Evolutionary conservation across 345 rosid genomes (phyloP).

Genomic region (Eucalyptus dawsonii): DNA sequence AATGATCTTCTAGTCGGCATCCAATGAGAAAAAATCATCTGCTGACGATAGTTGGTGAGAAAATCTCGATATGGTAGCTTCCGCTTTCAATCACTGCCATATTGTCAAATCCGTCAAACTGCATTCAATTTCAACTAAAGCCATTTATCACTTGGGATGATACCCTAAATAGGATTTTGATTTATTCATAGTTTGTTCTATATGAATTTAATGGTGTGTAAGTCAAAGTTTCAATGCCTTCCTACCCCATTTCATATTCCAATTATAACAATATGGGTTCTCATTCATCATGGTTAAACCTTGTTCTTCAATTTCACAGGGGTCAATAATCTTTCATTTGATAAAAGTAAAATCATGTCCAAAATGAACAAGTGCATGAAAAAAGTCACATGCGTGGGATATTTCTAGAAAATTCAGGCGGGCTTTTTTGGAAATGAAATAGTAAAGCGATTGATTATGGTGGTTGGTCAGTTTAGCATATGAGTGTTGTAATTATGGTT

Average conservation of each 20-base stretch:
- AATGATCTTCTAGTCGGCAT: not conserved
- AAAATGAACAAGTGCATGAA: too few species aligned
- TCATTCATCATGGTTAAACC: not conserved
- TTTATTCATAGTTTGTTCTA: not conserved
- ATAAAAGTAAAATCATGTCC: not conserved
- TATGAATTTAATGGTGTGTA: not conserved
- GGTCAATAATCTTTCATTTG: not conserved
- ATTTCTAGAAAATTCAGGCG: too few species aligned
- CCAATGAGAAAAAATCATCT: not conserved
- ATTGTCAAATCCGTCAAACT: not conserved
- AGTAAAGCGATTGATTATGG: too few species aligned
- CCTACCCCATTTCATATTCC: not conserved
- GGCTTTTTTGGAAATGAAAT: too few species aligned
- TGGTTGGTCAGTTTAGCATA: too few species aligned
- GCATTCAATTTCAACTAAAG: not conserved
- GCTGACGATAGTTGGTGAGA: not conserved
- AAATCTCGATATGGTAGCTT: not conserved
- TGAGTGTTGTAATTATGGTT: too few species aligned
- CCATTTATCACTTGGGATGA: too few species aligned
- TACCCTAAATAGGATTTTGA: not conserved
- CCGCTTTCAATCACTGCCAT: not conserved
- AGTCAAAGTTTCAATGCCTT: not conserved
- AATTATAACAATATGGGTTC: not conserved
- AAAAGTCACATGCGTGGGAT: too few species aligned
- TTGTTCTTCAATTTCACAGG: not conserved